Base-by-base conservation (phyloP, 164 flowering plant genomes). In the Tinospora cordifolia region DNA sequence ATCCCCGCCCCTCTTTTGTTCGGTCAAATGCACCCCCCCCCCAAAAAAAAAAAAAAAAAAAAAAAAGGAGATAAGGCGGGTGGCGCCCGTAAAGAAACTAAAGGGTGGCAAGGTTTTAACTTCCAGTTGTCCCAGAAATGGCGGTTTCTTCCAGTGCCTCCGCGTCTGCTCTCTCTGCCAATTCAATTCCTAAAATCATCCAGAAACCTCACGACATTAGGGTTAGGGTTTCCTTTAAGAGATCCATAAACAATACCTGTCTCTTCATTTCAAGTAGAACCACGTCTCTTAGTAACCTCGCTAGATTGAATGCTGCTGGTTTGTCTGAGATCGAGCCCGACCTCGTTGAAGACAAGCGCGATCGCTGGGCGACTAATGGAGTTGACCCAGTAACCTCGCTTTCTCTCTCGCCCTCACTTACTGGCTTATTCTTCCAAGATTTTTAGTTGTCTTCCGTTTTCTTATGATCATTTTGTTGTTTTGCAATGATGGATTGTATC, bases 301-400 rank as follows among this genome's bases (percentile, higher is more conserved):
- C 76, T 11, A 85, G 84, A 72, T 74, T 89, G 82, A 76, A 84
- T 63, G 87, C 84, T 1, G 86, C 86, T 57, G 96, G 96, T 39
- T 72, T 93, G 54, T 51, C 87, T 6, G 85, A 87, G 72, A 84
- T 90, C 11, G 98, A 93, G 46, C 95, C 98, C 10, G 98, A 93
- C 58, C 82, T 93, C 39, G 80, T 83, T 62, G 98, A 93, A 77
- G 98, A 87, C 62, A 89, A 88, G 1, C 69, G 65, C 34, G 92
- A 88, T 39, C 85, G 85, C 7, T 90, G 88, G 89, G 84, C 72
- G 8, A 87, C 89, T 6, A 82, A 82, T 62, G 83, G 96, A 11
- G 65, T 90, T 60, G 75, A 73, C 59, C 63, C 74, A 7, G 96
- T 90, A 83, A 14, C 79, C 70, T 2, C 21, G 14, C 17, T 11